A percentile compares a stretch with the other conserved stretches of the same genome.
Evolutionary conservation across 306 rosid species (phyloP).

Genomic region (Quillaja saponaria): DNA sequence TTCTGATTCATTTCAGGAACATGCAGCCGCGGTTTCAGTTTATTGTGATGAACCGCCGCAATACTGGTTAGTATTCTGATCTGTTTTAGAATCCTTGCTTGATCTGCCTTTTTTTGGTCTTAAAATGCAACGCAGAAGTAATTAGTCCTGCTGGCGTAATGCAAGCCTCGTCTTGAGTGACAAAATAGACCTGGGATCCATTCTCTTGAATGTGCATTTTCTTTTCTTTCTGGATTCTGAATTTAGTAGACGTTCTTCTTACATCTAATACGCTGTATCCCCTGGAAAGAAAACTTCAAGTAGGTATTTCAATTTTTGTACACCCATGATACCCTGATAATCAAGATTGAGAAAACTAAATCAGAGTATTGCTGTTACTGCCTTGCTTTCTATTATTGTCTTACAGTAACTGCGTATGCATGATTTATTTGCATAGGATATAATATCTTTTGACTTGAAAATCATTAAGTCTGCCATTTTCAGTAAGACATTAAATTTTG

Average conservation of each 20-base stretch:
- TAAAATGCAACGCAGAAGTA: too few species aligned
- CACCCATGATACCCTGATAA: too few species aligned
- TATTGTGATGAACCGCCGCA: slow-evolving; percentile 65
- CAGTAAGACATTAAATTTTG: slow-evolving; percentile 27
- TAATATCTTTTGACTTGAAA: neutral
- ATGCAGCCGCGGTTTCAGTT: slow-evolving; percentile 62
- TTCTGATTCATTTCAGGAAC: slow-evolving; percentile 43
- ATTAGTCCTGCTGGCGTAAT: slow-evolving; percentile 7
- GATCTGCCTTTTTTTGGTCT: too few species aligned
- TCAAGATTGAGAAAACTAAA: too few species aligned
- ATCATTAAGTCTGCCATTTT: slow-evolving; percentile 21
- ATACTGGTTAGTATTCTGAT: slow-evolving; percentile 47
- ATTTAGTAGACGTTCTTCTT: too few species aligned
- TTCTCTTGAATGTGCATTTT: neutral
- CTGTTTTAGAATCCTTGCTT: neutral
- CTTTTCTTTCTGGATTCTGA: too few species aligned
- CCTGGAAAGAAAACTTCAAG: too few species aligned
- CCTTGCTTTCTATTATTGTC: slow-evolving; percentile 1
- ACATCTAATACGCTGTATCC: too few species aligned
- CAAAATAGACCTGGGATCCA: neutral
- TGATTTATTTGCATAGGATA: neutral
- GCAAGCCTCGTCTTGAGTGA: neutral
- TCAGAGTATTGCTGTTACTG: too few species aligned
- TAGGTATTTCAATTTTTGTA: too few species aligned
- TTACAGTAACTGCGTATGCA: slow-evolving; percentile 4